Percentiles rank a stretch among this genome's conserved stretches.
Conservation (phyloP, 495 filamentous ascomycete genomes). For the Neurospora hispaniola region DNA sequence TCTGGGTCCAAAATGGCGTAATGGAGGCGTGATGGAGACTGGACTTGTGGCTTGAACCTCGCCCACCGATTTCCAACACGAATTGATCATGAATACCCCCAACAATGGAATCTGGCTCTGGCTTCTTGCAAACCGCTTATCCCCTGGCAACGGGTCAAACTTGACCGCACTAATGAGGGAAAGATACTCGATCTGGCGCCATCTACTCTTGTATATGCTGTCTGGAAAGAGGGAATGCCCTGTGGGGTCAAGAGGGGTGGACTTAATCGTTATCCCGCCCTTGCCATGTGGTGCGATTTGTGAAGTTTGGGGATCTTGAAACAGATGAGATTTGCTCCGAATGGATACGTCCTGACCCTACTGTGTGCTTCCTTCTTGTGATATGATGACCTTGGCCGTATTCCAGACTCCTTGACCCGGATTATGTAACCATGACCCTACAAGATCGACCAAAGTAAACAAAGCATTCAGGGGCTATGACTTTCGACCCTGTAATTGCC, state of each 20-base stretch:
- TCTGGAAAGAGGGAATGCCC: conserved; percentile 76
- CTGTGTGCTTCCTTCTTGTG: neutral
- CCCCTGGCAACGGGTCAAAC: conserved; percentile 32
- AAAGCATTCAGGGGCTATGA: neutral
- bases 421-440: neutral
- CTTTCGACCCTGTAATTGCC: neutral
- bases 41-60: conserved; percentile 13
- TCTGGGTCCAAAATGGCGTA: conserved; percentile 17
- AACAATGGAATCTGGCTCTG: conserved; percentile 5
- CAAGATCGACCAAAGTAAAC: neutral
- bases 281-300: conserved; percentile 14
- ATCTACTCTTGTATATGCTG: conserved; percentile 30
- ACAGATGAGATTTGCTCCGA: neutral
- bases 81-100: conserved; percentile 12
- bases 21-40: conserved; percentile 13
- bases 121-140: conserved; percentile 8
- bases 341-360: neutral
- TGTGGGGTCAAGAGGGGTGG: conserved; percentile 54
- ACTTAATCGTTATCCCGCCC: conserved; percentile 46
- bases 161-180: conserved; percentile 89
- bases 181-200: conserved; percentile 59
- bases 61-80: conserved; percentile 10
- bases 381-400: neutral
- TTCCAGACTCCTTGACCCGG: neutral
- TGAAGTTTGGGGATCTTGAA: conserved; percentile 1